phyloP scores from a whole-genome alignment of 495 filamentous ascomycete species.

The Hypoxylon rickii region DNA sequence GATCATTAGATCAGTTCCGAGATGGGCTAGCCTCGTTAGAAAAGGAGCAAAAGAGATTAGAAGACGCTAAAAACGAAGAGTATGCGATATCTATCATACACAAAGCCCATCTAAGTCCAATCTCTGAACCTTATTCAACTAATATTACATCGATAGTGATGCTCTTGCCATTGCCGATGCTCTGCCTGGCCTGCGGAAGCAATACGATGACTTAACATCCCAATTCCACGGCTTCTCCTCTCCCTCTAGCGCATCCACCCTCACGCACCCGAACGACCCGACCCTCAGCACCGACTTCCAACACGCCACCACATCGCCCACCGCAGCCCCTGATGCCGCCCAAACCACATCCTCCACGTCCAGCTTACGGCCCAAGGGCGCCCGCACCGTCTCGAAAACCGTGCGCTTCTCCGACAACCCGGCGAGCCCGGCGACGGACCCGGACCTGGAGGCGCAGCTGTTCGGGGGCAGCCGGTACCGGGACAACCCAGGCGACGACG shows the following conservation, averaged over 20 bases:
- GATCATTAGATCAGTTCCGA: constrained; percentile 82
- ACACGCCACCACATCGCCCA: constrained; percentile 60
- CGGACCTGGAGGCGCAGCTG: constrained; percentile 59
- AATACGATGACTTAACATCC: constrained; percentile 61
- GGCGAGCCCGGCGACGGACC: constrained; percentile 40
- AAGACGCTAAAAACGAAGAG: constrained; percentile 63
- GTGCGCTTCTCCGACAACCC: constrained; percentile 88
- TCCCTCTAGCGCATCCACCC: constrained; percentile 50
- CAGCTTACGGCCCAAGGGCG: constrained; percentile 30
- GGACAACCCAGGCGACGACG: constrained; percentile 50
- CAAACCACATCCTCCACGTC: constrained; percentile 52
- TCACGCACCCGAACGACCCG: constrained; percentile 69
- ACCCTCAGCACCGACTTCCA: constrained; percentile 68
- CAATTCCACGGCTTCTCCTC: constrained; percentile 66
- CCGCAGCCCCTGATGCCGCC: constrained; percentile 47
- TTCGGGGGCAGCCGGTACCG: constrained; percentile 65
- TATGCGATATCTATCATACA: constrained; percentile 41
- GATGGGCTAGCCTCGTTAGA: constrained; percentile 80
- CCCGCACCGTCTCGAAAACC: constrained; percentile 61
- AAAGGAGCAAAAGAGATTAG: constrained; percentile 64
- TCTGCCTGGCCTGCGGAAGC: constrained; percentile 57
- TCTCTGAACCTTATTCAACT: constrained; percentile 3
- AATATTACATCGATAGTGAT: constrained; percentile 42
- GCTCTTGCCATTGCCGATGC: constrained; percentile 50
- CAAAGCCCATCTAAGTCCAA: no score